Percentiles rank a stretch among this genome's conserved stretches.
phyloP scores from a whole-genome alignment of 768 basidiomycete genomes.

The Termitomyces titanicus region DNA sequence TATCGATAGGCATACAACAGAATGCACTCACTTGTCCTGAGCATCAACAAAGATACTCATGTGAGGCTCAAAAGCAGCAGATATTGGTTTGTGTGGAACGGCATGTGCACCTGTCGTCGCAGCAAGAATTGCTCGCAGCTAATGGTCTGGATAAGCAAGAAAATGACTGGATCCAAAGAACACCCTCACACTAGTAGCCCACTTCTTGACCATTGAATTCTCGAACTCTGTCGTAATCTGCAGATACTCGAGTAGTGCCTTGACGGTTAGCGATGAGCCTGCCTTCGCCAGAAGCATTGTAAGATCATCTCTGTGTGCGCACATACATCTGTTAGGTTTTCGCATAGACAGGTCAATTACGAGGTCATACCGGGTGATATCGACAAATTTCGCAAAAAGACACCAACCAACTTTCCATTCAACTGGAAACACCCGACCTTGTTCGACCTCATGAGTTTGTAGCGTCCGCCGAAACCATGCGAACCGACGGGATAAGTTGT shows the following conservation, averaged over 20 bases:
- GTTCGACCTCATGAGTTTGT: constrained; percentile 83
- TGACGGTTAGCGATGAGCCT: constrained; percentile 68
- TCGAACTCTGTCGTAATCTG: constrained; percentile 91
- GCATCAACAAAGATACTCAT: constrained; percentile 94
- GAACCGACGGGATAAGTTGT: constrained; percentile 89
- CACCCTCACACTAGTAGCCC: constrained; percentile 60
- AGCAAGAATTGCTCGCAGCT: constrained; percentile 68
- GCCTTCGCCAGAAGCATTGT: constrained; percentile 77
- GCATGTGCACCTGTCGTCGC: constrained; percentile 46
- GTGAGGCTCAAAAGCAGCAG: constrained; percentile 89
- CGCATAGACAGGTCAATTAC: constrained; percentile 5
- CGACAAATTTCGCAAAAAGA: constrained; percentile 81
- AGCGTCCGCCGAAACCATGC: constrained; percentile 92
- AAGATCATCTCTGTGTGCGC: constrained; percentile 68
- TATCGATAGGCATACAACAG: background rate
- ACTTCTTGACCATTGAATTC: constrained; percentile 73
- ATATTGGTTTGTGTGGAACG: constrained; percentile 64
- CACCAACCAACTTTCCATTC: constrained; percentile 86
- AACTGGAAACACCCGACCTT: constrained; percentile 76
- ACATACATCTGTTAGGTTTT: background rate
- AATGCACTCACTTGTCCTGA: constrained; percentile 75
- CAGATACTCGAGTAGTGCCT: constrained; percentile 78
- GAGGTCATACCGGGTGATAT: constrained; percentile 71
- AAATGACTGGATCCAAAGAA: background rate
- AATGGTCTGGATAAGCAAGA: background rate